Base-by-base conservation (phyloP, 164 flowering plant genomes). In the Santalum album region DNA sequence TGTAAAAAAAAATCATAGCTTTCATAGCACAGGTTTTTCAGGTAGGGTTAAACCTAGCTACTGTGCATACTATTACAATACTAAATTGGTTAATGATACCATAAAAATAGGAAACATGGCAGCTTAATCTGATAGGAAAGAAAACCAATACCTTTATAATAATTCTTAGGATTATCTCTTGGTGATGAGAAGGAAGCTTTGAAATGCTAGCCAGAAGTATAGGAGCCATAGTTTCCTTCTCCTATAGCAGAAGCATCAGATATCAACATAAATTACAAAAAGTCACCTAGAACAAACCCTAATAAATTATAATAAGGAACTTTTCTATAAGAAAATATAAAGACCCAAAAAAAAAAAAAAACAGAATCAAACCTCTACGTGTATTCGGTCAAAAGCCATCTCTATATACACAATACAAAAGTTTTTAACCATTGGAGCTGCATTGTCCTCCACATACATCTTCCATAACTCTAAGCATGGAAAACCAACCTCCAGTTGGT, bases 361-460 rank as follows among this genome's bases (percentile, higher is more conserved):
- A 47, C 27, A 7, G 26, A 36, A 16, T 58, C 74, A 51, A 16
- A 91, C 98, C 98, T 86, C 79, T 27, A 49, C 7, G 51, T 39
- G 20, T 34, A 69, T 65, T 57, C 90, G 96, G 39, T 86, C 95
- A 73, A 86, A 78, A 57, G 87, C 96, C 98, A 89, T 92, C 73
- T 92, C 98, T 66, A 92, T 79, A 58, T 92, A 92, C 22, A 92
- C 75, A 55, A 86, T 82, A 69, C 90, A 86, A 48, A 92, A 92
- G 63, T 92, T 92, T 66, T 70, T 81, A 48, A 89, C 95, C 89
- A 92, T 84, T 7, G 84, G 77, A 56, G 77, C 65, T 56, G 86
- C 70, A 68, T 58, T 60, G 35, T 66, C 55, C 63, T 82, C 89
- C 26, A 61, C 59, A 60, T 78, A 92, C 67, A 83, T 55, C 50